Base-by-base conservation (phyloP, 495 filamentous ascomycete species). In the Tuber borchii region DNA sequence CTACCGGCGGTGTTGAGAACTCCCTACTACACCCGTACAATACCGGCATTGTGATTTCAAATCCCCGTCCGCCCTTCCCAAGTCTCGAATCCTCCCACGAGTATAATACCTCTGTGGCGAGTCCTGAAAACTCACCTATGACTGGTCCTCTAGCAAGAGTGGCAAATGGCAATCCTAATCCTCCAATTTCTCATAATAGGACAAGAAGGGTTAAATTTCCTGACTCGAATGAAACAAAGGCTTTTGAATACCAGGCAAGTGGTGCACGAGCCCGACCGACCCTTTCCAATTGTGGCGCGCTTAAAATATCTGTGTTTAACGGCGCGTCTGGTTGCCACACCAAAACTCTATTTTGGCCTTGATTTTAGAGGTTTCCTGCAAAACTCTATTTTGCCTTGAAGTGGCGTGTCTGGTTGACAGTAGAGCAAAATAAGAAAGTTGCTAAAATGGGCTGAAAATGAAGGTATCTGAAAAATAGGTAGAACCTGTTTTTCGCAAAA, bases 131-230 rank as follows among this genome's bases (percentile, higher is more conserved):
- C 56, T 65, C 56, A 65, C n/a, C n/a, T 65, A 31, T 65, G 56
- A 65, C 56, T 65, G 56, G 56, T 31, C 16, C 5, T n/a, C 12
- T 10, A 17, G 26, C 10, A 65, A 31, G 14, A 31, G 56, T 65
- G 56, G 56, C 56, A 65, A 65, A 65, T 65, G n/a, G 31, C 56
- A 2, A n/a, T 65, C 10, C 56, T 65, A 65, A 65, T 65, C 56
- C 56, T 65, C 56, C 1, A 65, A 65, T 65, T 31, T 65, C 56
- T 65, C 56, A 26, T 9, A 6, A 17, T 56, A 14, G 2, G 0
- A 26, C n/a, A 19, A 6, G 26, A 17, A 12, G 48, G 22, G 9
- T 40, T 40, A 31, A 31, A 31, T 10, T 65, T 31, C n/a, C 56
- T 65, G 56, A 65, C 56, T 65, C 56, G n/a, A 65, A 31, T 4